A percentile compares a stretch with the other conserved stretches of the same genome.
Evolutionary conservation across 108 stramenopile genomes (phyloP).

Genomic region (Schizochytrium sp.): DNA sequence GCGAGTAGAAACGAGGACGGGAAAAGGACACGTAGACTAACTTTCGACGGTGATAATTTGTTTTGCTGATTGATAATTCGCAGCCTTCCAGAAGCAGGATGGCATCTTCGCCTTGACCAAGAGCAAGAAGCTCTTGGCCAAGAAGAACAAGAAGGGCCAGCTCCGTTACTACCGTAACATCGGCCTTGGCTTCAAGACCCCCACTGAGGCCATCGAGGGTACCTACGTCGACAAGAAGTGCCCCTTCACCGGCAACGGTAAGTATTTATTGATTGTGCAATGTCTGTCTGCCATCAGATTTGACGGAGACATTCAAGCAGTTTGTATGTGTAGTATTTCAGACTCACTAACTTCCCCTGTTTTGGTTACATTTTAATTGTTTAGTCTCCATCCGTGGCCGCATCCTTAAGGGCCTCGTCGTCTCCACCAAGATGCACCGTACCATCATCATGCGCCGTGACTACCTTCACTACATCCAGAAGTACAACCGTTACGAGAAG

Average conservation of each 20-base stretch:
- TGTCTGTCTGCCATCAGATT: conserved; percentile 5
- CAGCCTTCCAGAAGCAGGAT: conserved; percentile 99
- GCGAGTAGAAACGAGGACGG: no score
- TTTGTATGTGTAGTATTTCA: background rate
- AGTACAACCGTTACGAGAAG: conserved; percentile 99
- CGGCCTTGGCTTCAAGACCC: conserved; percentile 99
- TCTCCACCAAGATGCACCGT: conserved; percentile 99
- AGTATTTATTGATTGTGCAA: background rate
- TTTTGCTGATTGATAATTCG: conserved; percentile 73
- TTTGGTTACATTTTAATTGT: background rate
- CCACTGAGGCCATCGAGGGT: conserved; percentile 89
- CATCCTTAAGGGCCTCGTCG: conserved; percentile 95
- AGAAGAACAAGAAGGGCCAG: conserved; percentile 70
- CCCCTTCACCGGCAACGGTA: conserved; percentile 98
- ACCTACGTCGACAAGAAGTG: conserved; percentile 99
- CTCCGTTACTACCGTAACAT: conserved; percentile 95
- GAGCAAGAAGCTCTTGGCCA: conserved; percentile 88
- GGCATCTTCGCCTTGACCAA: conserved; percentile 90
- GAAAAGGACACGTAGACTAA: no score
- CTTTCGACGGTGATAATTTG: no score
- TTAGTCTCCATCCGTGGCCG: conserved; percentile 92
- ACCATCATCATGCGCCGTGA: conserved; percentile 98
- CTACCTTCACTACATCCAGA: conserved; percentile 97
- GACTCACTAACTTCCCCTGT: background rate
- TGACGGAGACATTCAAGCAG: background rate